These are phyloP conservation scores for Elongisporangium undulatum DNA, from an alignment of 352 stramenopile genomes.

Conservation along the genomic window DNA sequence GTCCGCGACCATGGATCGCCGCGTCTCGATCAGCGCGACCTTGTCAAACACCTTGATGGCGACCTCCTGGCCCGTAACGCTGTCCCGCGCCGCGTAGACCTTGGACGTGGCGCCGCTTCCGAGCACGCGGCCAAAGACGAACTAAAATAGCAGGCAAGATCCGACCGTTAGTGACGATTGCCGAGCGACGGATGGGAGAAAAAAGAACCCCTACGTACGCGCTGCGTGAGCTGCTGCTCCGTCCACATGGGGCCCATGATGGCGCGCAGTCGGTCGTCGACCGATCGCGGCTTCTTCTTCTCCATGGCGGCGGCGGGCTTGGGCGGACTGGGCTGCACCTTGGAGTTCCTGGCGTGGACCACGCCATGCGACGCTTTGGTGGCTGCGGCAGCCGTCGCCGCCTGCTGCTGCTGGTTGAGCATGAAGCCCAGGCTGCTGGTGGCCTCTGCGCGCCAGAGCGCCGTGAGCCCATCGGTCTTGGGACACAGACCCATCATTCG, in stretches of 20 bases:
- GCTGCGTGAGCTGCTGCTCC: slow-evolving; percentile 47
- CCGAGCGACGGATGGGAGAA: slow-evolving; percentile 2
- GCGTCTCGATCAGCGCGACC: slow-evolving; percentile 69
- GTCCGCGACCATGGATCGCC: slow-evolving; percentile 72
- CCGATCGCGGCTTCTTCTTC: slow-evolving; percentile 19
- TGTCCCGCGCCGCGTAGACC: slow-evolving; percentile 65
- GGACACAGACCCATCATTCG: not conserved
- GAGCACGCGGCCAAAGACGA: slow-evolving; percentile 56
- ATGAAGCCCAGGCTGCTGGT: slow-evolving; percentile 8
- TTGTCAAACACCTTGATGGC: slow-evolving; percentile 86
- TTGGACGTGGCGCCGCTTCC: slow-evolving; percentile 73
- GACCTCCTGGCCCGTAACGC: slow-evolving; percentile 34
- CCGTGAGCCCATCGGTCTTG: slow-evolving; percentile 22
- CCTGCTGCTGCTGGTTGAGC: slow-evolving; percentile 15
- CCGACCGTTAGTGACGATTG: not conserved
- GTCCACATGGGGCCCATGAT: slow-evolving; percentile 62
- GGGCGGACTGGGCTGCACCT: slow-evolving; percentile 3
- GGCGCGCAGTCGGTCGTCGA: slow-evolving; percentile 55
- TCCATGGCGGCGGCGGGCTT: not conserved
- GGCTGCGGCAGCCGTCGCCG: slow-evolving; percentile 3
- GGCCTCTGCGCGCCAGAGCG: slow-evolving; percentile 45
- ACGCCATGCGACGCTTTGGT: slow-evolving; percentile 20
- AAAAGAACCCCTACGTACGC: slow-evolving; percentile 17
- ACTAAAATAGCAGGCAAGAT: slow-evolving; percentile 19
- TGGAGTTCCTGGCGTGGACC: slow-evolving; percentile 1